A percentile compares a stretch with the other conserved stretches of the same genome.
Evolutionary conservation across 352 stramenopile species (phyloP).

Genomic region (Pythium phragmitis): DNA sequence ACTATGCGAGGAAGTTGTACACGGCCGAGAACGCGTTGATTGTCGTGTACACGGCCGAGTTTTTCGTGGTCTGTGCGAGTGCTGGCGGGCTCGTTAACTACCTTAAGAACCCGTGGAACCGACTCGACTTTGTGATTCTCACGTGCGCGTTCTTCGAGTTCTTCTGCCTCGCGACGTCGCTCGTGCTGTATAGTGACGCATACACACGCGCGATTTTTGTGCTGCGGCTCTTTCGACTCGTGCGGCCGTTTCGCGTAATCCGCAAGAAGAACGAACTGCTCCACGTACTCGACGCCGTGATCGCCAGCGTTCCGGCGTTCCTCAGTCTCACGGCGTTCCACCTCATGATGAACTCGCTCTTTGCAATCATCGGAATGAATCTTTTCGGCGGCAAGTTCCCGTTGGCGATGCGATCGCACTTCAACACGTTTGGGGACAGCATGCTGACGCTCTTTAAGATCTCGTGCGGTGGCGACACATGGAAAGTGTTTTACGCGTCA

Average conservation of each 20-base stretch:
- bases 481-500: constrained; percentile 77
- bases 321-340: constrained; percentile 62
- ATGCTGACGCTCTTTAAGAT: constrained; percentile 88
- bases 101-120: constrained; percentile 81
- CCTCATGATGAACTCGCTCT: constrained; percentile 68
- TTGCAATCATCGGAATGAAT: constrained; percentile 85
- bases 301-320: constrained; percentile 67
- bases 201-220: constrained; percentile 76
- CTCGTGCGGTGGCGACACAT: constrained; percentile 77
- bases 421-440: constrained; percentile 81
- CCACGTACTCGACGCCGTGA: constrained; percentile 66
- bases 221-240: constrained; percentile 73
- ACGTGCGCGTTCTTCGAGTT: constrained; percentile 64
- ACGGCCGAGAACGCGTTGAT: constrained; percentile 69
- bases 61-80: constrained; percentile 57
- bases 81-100: constrained; percentile 61
- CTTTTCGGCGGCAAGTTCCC: constrained; percentile 79
- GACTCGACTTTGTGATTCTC: constrained; percentile 74
- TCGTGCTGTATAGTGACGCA: constrained; percentile 63
- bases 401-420: constrained; percentile 66
- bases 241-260: constrained; percentile 73
- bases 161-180: constrained; percentile 49
- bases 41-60: constrained; percentile 67
- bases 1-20: constrained; percentile 59
- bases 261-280: constrained; percentile 76